phyloP scores from a whole-genome alignment of 495 filamentous ascomycete species.

The Penicillium riverlandense region DNA sequence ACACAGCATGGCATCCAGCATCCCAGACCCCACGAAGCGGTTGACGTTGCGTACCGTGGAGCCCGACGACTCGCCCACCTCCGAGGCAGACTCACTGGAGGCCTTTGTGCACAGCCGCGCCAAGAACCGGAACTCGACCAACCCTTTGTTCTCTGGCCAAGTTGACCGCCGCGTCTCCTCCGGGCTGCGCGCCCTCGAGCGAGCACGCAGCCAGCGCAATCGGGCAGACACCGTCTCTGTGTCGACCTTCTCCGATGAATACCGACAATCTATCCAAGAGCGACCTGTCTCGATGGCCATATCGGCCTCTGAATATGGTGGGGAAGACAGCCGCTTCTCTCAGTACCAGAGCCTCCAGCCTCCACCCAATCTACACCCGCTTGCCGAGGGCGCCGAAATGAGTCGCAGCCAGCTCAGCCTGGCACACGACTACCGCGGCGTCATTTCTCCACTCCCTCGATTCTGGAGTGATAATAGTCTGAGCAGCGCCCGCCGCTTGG shows the following conservation, averaged over 20 bases:
- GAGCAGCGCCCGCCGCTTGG: constrained; percentile 17
- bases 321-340: constrained; percentile 24
- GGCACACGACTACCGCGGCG: constrained; percentile 34
- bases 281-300: constrained; percentile 32
- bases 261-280: constrained; percentile 24
- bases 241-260: constrained; percentile 29
- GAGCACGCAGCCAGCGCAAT: constrained; percentile 30
- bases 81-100: constrained; percentile 37
- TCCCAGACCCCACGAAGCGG: constrained; percentile 25
- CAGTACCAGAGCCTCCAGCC: constrained; percentile 21
- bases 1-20: constrained; percentile 22
- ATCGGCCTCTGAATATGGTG: constrained; percentile 35
- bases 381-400: constrained; percentile 16
- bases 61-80: constrained; percentile 26
- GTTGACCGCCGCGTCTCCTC: constrained; percentile 29
- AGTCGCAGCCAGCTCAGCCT: constrained; percentile 32
- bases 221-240: constrained; percentile 33
- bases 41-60: constrained; percentile 29
- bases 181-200: constrained; percentile 27
- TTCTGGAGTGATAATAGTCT: constrained; percentile 36
- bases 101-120: constrained; percentile 40
- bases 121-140: constrained; percentile 36
- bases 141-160: constrained; percentile 36
- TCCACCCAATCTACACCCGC: constrained; percentile 15
- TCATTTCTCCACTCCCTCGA: constrained; percentile 37